A percentile compares a stretch with the other conserved stretches of the same genome.
These are phyloP conservation scores for Pythium chondricola DNA, from an alignment of 352 stramenopile species.

Conservation along the genomic window DNA sequence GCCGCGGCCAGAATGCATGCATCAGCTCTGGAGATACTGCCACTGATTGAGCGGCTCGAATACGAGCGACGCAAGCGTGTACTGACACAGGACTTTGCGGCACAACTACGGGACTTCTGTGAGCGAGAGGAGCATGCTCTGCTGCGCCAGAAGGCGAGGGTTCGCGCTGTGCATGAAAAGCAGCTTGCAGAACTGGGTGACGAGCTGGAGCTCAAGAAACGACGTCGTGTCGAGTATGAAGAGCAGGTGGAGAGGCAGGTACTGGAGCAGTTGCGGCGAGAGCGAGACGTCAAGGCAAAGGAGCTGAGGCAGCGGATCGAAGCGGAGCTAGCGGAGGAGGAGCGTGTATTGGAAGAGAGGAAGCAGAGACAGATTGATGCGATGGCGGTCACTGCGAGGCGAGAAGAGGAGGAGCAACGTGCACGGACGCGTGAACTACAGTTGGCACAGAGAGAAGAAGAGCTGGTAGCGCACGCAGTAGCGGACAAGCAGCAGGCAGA, in stretches of 20 bases:
- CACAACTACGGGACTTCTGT: slow-evolving; percentile 59
- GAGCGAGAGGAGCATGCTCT: slow-evolving; percentile 63
- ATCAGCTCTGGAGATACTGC: slow-evolving; percentile 21
- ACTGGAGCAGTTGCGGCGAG: slow-evolving; percentile 42
- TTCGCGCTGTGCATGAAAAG: slow-evolving; percentile 55
- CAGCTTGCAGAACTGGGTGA: slow-evolving; percentile 55
- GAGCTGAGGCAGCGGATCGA: slow-evolving; percentile 38
- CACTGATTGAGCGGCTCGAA: slow-evolving; percentile 20
- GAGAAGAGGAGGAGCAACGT: slow-evolving; percentile 32
- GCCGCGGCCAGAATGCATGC: slow-evolving; percentile 25
- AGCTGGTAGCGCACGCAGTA: slow-evolving; percentile 2
- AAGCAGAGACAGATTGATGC: slow-evolving; percentile 38
- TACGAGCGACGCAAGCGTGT: slow-evolving; percentile 76
- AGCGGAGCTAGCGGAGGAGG: slow-evolving; percentile 43
- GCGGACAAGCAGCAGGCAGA: neutral
- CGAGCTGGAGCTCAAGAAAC: slow-evolving; percentile 53
- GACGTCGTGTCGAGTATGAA: slow-evolving; percentile 54
- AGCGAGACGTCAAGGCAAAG: slow-evolving; percentile 38
- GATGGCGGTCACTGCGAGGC: slow-evolving; percentile 31
- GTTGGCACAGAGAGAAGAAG: slow-evolving; percentile 9
- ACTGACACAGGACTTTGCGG: slow-evolving; percentile 49
- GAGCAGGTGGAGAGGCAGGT: slow-evolving; percentile 42
- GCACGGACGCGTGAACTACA: slow-evolving; percentile 11
- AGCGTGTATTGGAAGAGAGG: slow-evolving; percentile 37
- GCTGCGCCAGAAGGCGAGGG: slow-evolving; percentile 55